phyloP scores from a whole-genome alignment of 305 asterid species.

The Fraxinus floribunda region DNA sequence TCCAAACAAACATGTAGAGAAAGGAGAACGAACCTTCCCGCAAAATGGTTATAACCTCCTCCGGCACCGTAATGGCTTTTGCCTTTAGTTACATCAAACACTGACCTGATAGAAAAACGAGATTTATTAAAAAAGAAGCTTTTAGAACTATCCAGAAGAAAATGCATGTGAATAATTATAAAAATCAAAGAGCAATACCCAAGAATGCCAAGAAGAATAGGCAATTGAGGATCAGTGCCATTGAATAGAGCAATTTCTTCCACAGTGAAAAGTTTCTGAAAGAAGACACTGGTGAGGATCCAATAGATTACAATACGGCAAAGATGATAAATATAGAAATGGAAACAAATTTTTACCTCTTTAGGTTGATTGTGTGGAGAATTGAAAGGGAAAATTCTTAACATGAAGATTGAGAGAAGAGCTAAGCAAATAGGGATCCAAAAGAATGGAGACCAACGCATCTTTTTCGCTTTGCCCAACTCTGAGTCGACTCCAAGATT shows the following conservation, averaged over 20 bases:
- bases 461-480: slow-evolving; percentile 15
- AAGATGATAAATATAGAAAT: not conserved
- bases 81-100: slow-evolving; percentile 87
- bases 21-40: slow-evolving; percentile 59
- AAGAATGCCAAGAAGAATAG: slow-evolving; percentile 71
- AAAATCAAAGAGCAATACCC: slow-evolving; percentile 43
- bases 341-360: slow-evolving; percentile 26
- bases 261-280: slow-evolving; percentile 54
- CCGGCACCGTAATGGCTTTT: slow-evolving; percentile 78
- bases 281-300: not conserved
- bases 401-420: slow-evolving; percentile 46
- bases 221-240: slow-evolving; percentile 65
- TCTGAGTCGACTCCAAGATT: not conserved
- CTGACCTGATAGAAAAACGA: slow-evolving; percentile 51
- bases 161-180: not conserved
- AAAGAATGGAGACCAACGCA: slow-evolving; percentile 54
- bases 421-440: slow-evolving; percentile 63
- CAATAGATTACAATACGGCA: not conserved
- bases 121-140: not conserved
- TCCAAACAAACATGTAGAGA: not conserved
- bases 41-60: slow-evolving; percentile 74
- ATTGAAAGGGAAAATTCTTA: slow-evolving; percentile 35
- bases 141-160: not conserved
- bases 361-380: slow-evolving; percentile 28
- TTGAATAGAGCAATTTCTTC: slow-evolving; percentile 64